Percentiles rank a stretch among this genome's conserved stretches.
phyloP scores from a whole-genome alignment of 177 flowering plant species.

The Telopea speciosissima region DNA sequence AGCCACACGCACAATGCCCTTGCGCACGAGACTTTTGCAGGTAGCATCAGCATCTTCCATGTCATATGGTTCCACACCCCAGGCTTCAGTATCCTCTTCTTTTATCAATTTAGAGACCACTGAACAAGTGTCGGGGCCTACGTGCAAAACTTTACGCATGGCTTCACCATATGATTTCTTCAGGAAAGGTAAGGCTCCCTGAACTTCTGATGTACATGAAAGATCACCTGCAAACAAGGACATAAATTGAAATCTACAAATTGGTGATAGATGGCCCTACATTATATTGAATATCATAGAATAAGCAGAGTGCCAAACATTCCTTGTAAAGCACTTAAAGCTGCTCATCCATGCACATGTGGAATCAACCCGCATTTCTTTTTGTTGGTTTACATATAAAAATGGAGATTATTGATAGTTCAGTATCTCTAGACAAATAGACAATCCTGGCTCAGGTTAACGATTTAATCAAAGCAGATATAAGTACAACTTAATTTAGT shows the following conservation, averaged over 20 bases:
- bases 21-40: conserved; percentile 65
- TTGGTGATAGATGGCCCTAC: background rate
- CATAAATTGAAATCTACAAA: background rate
- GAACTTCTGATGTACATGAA: conserved; percentile 66
- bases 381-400: background rate
- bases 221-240: conserved; percentile 51
- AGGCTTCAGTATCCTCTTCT: conserved; percentile 84
- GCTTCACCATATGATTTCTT: conserved; percentile 72
- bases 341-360: background rate
- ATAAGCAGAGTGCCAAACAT: background rate
- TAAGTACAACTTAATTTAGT: too few relatives aligned
- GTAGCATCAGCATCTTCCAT: conserved; percentile 62
- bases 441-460: too few relatives aligned
- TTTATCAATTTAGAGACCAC: conserved; percentile 65
- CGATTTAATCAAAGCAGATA: too few relatives aligned
- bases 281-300: background rate
- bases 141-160: conserved; percentile 82
- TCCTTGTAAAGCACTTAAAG: background rate
- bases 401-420: too few relatives aligned
- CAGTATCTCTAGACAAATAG: too few relatives aligned
- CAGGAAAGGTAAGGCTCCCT: conserved; percentile 60
- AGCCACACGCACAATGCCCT: conserved; percentile 80
- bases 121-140: conserved; percentile 86
- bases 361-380: background rate
- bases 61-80: conserved; percentile 93